Conservation (phyloP, 139 green algal species). For the Raphidocelis subcapitata region DNA sequence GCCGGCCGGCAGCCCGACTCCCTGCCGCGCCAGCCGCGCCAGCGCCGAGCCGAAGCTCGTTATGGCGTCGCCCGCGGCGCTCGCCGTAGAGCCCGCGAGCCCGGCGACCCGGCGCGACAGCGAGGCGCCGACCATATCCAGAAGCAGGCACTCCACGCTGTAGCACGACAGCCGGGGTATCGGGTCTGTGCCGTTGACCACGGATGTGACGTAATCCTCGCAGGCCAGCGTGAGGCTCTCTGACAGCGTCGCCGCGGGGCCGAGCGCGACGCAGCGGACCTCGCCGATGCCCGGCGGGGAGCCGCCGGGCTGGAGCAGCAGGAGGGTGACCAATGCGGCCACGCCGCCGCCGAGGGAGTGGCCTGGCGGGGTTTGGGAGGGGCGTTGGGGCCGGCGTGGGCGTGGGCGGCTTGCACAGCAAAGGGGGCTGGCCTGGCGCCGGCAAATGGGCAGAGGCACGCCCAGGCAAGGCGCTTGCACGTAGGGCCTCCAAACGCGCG, state of each 20-base stretch:
- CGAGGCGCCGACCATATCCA: constrained; percentile 41
- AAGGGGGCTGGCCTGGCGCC: no score
- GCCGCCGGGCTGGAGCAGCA: constrained; percentile 37
- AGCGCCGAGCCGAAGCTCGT: no score
- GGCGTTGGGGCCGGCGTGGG: no score
- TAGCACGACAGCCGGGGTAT: constrained; percentile 44
- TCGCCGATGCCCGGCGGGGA: neutral
- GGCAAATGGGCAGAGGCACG: no score
- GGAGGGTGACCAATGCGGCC: constrained; percentile 58
- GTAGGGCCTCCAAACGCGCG: no score
- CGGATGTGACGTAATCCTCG: constrained; percentile 31
- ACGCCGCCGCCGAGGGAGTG: constrained; percentile 68
- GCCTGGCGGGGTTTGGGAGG: constrained; percentile 28
- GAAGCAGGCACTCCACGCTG: constrained; percentile 42
- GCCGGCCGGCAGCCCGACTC: no score
- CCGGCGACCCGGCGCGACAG: constrained; percentile 4
- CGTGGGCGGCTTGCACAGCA: no score
- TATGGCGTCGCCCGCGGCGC: no score
- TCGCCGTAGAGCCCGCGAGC: no score
- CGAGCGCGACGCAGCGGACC: constrained; percentile 40
- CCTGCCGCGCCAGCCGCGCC: no score
- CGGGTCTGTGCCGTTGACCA: constrained; percentile 49
- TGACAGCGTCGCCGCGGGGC: constrained; percentile 36
- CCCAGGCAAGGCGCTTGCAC: no score
- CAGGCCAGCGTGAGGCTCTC: constrained; percentile 44